Evolutionary conservation across 2,329 filamentous ascomycete genomes (phyloP), one percentile per base, ranked within the genome.

Genomic region (Penicillium sp.): DNA sequence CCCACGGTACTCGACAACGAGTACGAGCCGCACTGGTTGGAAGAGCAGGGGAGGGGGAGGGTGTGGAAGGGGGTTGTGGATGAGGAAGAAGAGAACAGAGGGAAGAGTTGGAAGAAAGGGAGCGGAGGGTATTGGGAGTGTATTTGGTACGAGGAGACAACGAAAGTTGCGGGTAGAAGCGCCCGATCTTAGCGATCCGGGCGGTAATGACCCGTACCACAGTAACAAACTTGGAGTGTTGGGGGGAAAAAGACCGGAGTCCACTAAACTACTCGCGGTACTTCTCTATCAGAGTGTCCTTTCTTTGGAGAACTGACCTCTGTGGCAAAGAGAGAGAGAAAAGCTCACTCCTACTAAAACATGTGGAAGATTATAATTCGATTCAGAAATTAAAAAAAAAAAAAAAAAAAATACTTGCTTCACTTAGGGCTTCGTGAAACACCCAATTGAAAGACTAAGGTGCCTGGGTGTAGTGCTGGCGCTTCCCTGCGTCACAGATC

Each of bases 11-110:
- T 64, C 60, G 57, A 67, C 61, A 66, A 64, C 64, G 64, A 70
- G 69, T 68, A 69, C 66, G 61, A 61, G 63, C 60, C 64, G 67
- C 63, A 72, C 61, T 57, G 58, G 58, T 59, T 63, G 50, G 47
- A 54, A 56, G 58, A 54, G 52, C 52, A 55, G 59, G 55, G 60
- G 55, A 58, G 59, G 57, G 57, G 61, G 57, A 67, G 56, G 57
- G 59, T 40, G 37, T 22, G 37, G 37, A 40, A 40, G 54, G 60
- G 51, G 54, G 51, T 58, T 57, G 56, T 59, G 62, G 53, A 59
- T 54, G 59, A 58, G 56, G 56, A 53, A 54, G 53, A 58, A 54
- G 60, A 61, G 56, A 53, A 56, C 52, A 54, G 50, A 59, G 50
- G 51, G 58, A 61, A 51, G 57, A 55, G 54, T 60, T 54, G 48